Evolutionary conservation across 176 grass and related monocot genomes (phyloP).

Genomic region (Hsuehochloa calcarea): DNA sequence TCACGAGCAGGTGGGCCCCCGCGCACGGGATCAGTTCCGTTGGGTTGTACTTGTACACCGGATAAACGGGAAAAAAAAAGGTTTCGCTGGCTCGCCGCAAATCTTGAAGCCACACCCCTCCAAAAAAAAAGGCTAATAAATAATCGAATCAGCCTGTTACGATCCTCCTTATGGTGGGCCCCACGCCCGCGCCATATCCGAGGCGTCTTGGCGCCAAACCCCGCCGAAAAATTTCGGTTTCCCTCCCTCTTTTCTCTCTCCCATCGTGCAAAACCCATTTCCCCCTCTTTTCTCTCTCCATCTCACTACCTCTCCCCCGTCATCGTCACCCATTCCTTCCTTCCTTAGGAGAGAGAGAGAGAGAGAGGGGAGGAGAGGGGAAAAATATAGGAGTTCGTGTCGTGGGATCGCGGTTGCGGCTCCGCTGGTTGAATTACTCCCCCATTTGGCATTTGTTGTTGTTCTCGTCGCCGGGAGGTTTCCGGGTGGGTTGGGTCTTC

Average conservation of each 20-base stretch:
- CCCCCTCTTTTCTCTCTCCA: not conserved
- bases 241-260: conserved; percentile 3
- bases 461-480: not conserved
- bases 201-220: conserved; percentile 42
- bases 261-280: not conserved
- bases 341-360: not conserved
- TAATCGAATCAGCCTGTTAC: not conserved
- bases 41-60: too few species aligned
- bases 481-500: not conserved
- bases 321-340: not conserved
- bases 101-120: too few species aligned
- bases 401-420: not conserved
- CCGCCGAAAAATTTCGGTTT: conserved; percentile 38
- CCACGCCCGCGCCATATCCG: not conserved
- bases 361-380: not conserved
- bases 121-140: too few species aligned
- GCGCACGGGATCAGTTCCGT: too few species aligned
- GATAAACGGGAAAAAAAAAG: too few species aligned
- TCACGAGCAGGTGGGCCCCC: too few species aligned
- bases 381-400: not conserved
- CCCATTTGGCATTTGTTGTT: not conserved
- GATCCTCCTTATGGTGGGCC: not conserved
- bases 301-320: not conserved
- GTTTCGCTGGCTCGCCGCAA: too few species aligned
- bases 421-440: not conserved